Evolutionary conservation across 768 basidiomycete species (phyloP).

Genomic region (Tephrocybe sp.): DNA sequence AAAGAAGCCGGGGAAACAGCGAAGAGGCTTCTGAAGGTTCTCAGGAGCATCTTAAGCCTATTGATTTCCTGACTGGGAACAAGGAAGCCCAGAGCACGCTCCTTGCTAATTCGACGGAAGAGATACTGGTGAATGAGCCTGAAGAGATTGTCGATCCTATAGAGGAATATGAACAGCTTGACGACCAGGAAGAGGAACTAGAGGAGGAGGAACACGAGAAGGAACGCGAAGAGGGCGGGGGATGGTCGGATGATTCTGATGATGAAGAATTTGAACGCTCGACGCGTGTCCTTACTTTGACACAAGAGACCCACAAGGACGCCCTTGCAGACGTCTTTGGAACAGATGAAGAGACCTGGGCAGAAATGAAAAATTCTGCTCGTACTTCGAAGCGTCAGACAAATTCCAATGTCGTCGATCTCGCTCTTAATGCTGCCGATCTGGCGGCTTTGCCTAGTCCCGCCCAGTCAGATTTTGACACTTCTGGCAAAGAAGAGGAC

Average conservation of each 20-base stretch:
- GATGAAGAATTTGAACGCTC: constrained; percentile 41
- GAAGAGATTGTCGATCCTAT: neutral
- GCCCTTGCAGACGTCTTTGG: constrained; percentile 65
- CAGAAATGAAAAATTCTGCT: constrained; percentile 42
- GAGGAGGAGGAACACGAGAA: constrained; percentile 26
- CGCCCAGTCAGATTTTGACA: constrained; percentile 23
- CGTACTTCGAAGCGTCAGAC: constrained; percentile 22
- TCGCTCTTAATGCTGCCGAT: constrained; percentile 50
- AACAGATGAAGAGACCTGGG: constrained; percentile 64
- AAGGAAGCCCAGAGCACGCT: constrained; percentile 40
- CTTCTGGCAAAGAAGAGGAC: constrained; percentile 35
- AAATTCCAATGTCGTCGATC: constrained; percentile 51
- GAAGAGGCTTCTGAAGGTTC: constrained; percentile 21
- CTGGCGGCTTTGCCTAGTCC: constrained; percentile 26
- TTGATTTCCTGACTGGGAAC: constrained; percentile 53
- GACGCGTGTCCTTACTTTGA: constrained; percentile 34
- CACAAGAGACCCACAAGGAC: constrained; percentile 35
- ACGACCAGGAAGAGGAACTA: constrained; percentile 24
- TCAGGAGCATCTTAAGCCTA: constrained; percentile 33
- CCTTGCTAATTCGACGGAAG: constrained; percentile 18
- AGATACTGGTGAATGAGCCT: constrained; percentile 1
- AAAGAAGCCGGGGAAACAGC: constrained; percentile 19
- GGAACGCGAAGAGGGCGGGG: constrained; percentile 22
- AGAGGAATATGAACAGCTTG: constrained; percentile 34
- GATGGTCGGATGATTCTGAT: constrained; percentile 22